phyloP scores from a whole-genome alignment of 139 green algal species.

The Edaphochlamys debaryana region DNA sequence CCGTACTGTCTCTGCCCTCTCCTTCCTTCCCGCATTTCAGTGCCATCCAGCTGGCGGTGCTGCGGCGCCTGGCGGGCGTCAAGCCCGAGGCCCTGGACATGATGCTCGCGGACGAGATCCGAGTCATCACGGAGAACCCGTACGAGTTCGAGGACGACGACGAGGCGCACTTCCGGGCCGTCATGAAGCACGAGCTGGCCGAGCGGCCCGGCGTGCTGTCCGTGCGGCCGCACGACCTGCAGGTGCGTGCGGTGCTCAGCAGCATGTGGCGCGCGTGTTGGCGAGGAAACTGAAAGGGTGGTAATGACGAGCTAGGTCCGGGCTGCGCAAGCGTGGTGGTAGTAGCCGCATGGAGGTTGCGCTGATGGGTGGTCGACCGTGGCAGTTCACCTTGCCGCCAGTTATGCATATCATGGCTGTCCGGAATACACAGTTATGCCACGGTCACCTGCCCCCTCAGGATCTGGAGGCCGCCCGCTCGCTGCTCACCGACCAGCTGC shows the following conservation, averaged over 20 bases:
- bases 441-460: no score
- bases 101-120: slow-evolving; percentile 38
- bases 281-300: no score
- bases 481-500: slow-evolving; percentile 23
- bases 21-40: background rate
- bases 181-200: slow-evolving; percentile 23
- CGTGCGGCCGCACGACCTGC: slow-evolving; percentile 5
- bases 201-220: slow-evolving; percentile 23
- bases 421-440: no score
- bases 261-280: no score
- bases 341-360: no score
- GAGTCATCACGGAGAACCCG: slow-evolving; percentile 44
- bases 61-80: slow-evolving; percentile 8
- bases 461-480: slow-evolving; percentile 19
- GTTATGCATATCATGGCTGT: no score
- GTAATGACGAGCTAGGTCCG: no score
- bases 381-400: no score
- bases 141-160: slow-evolving; percentile 51
- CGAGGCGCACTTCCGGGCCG: slow-evolving; percentile 31
- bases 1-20: no score
- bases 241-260: background rate
- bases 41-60: background rate
- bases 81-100: slow-evolving; percentile 25
- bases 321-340: no score
- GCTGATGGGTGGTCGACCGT: no score